Evolutionary conservation across 208 protist genomes (phyloP).

Genomic region (Crithidia thermophila): DNA sequence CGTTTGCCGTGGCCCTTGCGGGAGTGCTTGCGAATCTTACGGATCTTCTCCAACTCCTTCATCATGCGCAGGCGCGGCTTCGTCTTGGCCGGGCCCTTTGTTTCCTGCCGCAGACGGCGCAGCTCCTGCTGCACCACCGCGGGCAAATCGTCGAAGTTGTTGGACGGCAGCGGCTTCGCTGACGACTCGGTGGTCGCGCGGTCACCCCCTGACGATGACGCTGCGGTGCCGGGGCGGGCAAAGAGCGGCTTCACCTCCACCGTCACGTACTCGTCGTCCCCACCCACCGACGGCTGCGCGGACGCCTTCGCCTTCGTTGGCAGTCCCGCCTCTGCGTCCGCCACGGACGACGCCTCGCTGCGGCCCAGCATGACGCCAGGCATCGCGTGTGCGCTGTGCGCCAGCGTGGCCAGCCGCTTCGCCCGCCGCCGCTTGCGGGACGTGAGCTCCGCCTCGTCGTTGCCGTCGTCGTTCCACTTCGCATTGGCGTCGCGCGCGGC

Average conservation of each 20-base stretch:
- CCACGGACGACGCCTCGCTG: too few relatives aligned
- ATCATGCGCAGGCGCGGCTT: constrained; percentile 74
- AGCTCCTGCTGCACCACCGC: constrained; percentile 78
- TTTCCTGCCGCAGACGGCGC: constrained; percentile 66
- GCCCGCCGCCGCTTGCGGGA: constrained; percentile 7
- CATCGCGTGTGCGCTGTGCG: constrained; percentile 62
- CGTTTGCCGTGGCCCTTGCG: constrained; percentile 91
- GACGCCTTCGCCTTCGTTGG: too few relatives aligned
- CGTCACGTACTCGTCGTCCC: constrained; percentile 62
- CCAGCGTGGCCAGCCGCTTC: constrained; percentile 29
- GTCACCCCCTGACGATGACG: background rate
- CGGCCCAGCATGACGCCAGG: constrained; percentile 55
- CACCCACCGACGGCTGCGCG: background rate
- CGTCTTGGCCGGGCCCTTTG: constrained; percentile 71
- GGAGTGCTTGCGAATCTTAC: constrained; percentile 87
- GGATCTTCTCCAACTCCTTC: constrained; percentile 89
- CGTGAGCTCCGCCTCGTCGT: constrained; percentile 11
- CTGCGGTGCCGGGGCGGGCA: constrained; percentile 3
- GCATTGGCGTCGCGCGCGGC: constrained; percentile 14
- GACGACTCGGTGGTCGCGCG: background rate
- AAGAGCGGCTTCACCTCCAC: constrained; percentile 86
- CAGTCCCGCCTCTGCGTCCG: too few relatives aligned
- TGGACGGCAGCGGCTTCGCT: constrained; percentile 41
- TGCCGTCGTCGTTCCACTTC: constrained; percentile 1
- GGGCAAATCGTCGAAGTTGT: constrained; percentile 84